Base-by-base conservation (phyloP, 106 monocot genomes). In the Dendrobium chrysotoxum region DNA sequence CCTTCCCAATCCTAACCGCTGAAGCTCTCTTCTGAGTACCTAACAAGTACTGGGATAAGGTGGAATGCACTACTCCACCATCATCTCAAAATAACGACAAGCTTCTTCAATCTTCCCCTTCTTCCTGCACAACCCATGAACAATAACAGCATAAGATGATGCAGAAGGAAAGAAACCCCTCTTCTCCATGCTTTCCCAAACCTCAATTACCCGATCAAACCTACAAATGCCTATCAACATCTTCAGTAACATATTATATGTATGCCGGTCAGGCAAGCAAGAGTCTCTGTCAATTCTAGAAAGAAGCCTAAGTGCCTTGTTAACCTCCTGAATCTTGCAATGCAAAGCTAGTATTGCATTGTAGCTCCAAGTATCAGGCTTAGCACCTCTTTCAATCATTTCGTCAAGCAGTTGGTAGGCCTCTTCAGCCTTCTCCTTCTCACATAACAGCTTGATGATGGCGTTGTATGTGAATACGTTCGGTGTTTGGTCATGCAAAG, bases 181-280 rank as follows among this genome's bases (percentile, higher is more conserved):
- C 46, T 21, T 53, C 25, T 81, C 88, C 95, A 99, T 99, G 53
- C 93, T 91, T 38, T 95, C 91, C 91, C 92, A 95, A 44, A 99
- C 89, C 72, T 99, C 95, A 57, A 68, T 40, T 0, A 89, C 91
- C 40, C 83, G 68, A 70, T 99, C 89, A 12, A 93, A 76, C 83
- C 95, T 91, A 0, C 95, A 95, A 3, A 91, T 83, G 1, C 75
- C 78, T 25, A 99, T 79, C 84, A 99, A 78, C 95, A 93, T 99
- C 87, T 95, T 99, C 77, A 99, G 79, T 72, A 99, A 50, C 92
- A 99, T 95, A 58, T 99, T 95, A 31, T 99, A 99, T 0, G 89
- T 95, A 71, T 93, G 95, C 35, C 88, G 75, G 45, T 99, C 86
- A 0, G 98, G 98, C 45, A 70, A 73, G 78, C 94, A 94, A 1